Evolutionary conservation across 2,329 filamentous ascomycete genomes (phyloP).

Genomic region (Aaosphaeria arxii): DNA sequence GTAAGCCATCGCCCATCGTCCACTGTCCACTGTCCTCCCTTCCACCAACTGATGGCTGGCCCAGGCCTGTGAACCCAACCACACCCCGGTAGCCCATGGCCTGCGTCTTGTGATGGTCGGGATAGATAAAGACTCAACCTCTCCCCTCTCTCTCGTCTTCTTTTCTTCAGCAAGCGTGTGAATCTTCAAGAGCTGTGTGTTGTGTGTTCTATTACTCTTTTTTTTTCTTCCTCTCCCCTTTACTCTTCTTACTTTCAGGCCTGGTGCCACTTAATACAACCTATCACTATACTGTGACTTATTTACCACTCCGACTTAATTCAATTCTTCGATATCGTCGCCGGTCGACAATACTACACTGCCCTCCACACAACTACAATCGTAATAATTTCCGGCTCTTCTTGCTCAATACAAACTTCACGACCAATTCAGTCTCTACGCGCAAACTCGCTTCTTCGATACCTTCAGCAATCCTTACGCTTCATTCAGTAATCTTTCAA

Average conservation of each 20-base stretch:
- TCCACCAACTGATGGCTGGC: slow-evolving; percentile 9
- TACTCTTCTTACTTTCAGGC: slow-evolving; percentile 36
- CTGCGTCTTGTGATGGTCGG: slow-evolving; percentile 11
- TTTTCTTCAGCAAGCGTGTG: slow-evolving; percentile 52
- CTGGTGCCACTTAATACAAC: slow-evolving; percentile 40
- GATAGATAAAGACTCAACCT: slow-evolving; percentile 30
- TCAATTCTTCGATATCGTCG: slow-evolving; percentile 33
- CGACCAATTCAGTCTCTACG: slow-evolving; percentile 11
- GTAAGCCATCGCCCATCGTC: slow-evolving; percentile 19
- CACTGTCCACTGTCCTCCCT: slow-evolving; percentile 10
- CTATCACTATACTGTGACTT: slow-evolving; percentile 9
- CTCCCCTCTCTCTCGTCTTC: slow-evolving; percentile 28
- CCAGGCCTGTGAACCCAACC: no score
- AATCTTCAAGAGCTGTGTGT: slow-evolving; percentile 49
- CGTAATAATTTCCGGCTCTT: slow-evolving; percentile 43
- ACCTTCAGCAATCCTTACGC: slow-evolving; percentile 21
- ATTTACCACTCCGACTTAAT: slow-evolving; percentile 27
- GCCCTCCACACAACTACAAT: slow-evolving; percentile 19
- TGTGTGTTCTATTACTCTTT: slow-evolving; percentile 44
- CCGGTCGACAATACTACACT: slow-evolving; percentile 34
- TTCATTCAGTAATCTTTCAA: slow-evolving; percentile 31
- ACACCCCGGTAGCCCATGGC: neutral
- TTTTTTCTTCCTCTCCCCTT: slow-evolving; percentile 41
- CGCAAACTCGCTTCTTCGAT: slow-evolving; percentile 30
- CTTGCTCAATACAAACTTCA: slow-evolving; percentile 45